Base-by-base conservation (phyloP, 176 grass and related monocot genomes). In the Typha latifolia region DNA sequence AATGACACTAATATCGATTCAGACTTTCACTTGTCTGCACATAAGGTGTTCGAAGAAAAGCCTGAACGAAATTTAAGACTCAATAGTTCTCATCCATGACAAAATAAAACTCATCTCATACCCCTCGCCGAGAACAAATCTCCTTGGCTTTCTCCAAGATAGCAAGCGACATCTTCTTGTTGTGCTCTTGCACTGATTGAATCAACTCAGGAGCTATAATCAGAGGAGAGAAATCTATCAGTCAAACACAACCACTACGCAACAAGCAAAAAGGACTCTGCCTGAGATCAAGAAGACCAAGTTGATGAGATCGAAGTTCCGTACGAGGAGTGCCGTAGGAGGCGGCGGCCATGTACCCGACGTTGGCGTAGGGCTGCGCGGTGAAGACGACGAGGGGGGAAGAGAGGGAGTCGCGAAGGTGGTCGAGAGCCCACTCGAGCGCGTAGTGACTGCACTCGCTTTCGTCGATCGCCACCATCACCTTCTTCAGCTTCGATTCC, bases 61-160 rank as follows among this genome's bases (percentile, higher is more conserved):
- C 8, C 9, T 43, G 37, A 43, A 6, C 37, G 9, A 43, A 43
- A 43, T 9, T 9, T 43, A 43, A 43, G 37, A 43, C 37, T 43
- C 5, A 43, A 43, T 62, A 49, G 32, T 29, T 18, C 5, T 27
- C 32, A 34, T 20, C 16, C 51, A 59, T 29, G 27, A 29, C 2
- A 29, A 29, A 29, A 29, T 29, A 29, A 29, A 29, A 29, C 27
- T 29, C 27, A 29, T 29, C 27, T 29, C 27, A 29, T 91, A 91
- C 88, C 84, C 81, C 84, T 27, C 81, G 74, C 0, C 73, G 26
- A 5, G 71, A 66, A 77, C 84, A 91, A 26, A 87, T 91, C 18
- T 55, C 47, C 67, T 72, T 82, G 31, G 64, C 88, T 47, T 73
- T 79, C 63, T 79, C 71, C n/a, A 91, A 63, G 24, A 91, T 78